Evolutionary conservation across 108 stramenopile genomes (phyloP), one percentile per base, ranked within the genome.

Genomic region (Cyclotella kingstonii): DNA sequence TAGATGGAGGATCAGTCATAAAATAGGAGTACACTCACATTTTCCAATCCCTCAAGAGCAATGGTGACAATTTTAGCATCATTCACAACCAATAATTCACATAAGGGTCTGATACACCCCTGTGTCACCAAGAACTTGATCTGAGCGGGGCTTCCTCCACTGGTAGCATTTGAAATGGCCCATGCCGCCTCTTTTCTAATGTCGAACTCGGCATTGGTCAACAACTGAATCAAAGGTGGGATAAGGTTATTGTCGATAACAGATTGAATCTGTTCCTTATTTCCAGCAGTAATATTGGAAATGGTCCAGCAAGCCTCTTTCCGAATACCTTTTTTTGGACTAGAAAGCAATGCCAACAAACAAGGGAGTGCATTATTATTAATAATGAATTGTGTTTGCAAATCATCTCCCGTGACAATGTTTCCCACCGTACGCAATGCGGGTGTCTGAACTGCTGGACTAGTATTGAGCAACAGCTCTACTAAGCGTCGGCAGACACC

Each of bases 241-340:
- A 98, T 82, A 52, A 99, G 95, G 66, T 94, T 91, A 62, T 81
- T 87, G 51, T 97, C 93, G 56, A 99, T 83, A 33, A 97, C 97
- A 14, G 94, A 84, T 77, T 97, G 95, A 50, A 99, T 97, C 85
- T 99, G 98, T 60, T 96, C 95, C 76, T 94, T 90, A 83, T 89
- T 96, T 7, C 98, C 98, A 0, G 98, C 98, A 10, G 97, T 97
- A 73, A 97, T 97, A 78, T 99, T 99, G 63, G 91, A 93, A 68
- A 99, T 96, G 17, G 98, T 96, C 98, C 98, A 99, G 80, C 95
- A 97, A 2, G 97, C 97, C 78, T 99, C 98, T 79, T 98, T 99
- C 17, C 97, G 83, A 63, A 99, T 98, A 19, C 95, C 93, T 80
- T 96, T 97, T 87, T 97, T 97, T n/a, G 91, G 91, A 61, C 76